Conservation (phyloP, 371 early-diverging fungal species). For the Mucor lusitanicus region DNA sequence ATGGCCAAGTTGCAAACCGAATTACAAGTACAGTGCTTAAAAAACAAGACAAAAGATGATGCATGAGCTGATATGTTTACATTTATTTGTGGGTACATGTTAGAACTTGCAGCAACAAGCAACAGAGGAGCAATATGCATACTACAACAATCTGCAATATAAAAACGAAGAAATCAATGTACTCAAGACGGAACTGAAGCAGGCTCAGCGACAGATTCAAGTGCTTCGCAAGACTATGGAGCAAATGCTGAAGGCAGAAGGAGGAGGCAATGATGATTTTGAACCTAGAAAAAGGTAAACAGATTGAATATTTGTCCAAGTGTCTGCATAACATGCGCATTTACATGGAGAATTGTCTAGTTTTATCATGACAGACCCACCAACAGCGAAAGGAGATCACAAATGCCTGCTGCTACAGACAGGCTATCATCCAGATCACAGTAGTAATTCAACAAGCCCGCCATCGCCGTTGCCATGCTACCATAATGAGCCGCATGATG, state of each 20-base stretch:
- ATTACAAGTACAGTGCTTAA: not conserved
- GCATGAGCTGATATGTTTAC: not conserved
- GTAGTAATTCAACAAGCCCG: slow-evolving; percentile 7
- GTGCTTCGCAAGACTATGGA: slow-evolving; percentile 43
- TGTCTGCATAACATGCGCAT: not conserved
- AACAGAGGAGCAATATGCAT: slow-evolving; percentile 10
- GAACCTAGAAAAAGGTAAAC: slow-evolving; percentile 6
- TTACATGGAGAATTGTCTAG: not conserved
- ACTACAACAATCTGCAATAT: slow-evolving; percentile 8
- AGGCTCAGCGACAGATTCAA: slow-evolving; percentile 34
- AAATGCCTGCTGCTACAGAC: slow-evolving; percentile 18
- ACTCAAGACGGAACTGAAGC: slow-evolving; percentile 24
- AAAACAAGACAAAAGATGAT: not conserved
- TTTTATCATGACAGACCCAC: not conserved
- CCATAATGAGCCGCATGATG: slow-evolving; percentile 9
- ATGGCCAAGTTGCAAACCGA: not conserved
- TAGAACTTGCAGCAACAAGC: slow-evolving; percentile 7
- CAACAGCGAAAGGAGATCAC: not conserved
- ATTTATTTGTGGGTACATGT: not conserved
- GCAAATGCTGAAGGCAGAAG: slow-evolving; percentile 36
- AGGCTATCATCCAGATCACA: slow-evolving; percentile 16
- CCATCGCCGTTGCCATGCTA: slow-evolving; percentile 21
- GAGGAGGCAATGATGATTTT: slow-evolving; percentile 12
- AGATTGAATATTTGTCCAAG: not conserved
- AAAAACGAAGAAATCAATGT: slow-evolving; percentile 24